Evolutionary conservation across 2,329 filamentous ascomycete species (phyloP), one percentile per base, ranked within the genome.

Genomic region (Exserohilum turcica): DNA sequence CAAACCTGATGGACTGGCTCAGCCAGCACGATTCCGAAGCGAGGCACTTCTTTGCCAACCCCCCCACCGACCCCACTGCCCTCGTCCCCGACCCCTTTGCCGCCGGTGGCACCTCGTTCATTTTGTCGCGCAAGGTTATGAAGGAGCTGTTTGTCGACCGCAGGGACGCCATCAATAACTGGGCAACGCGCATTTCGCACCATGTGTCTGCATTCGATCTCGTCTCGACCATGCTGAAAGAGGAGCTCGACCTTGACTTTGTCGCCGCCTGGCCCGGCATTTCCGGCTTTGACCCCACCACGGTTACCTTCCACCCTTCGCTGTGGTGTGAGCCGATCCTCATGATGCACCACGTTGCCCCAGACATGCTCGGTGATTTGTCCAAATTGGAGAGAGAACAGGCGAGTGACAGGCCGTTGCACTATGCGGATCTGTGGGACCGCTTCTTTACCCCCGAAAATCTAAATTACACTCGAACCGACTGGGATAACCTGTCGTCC

Each of bases 1-100:
- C 77, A 29, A 83, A 82, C 28, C 60, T 85, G 35, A 63, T 84
- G 13, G 70, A 76, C 19, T 86, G 82, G 81, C 74, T 86, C 18
- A 72, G 74, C 15, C 72, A 77, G 18, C 78, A 82, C 56, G 78
- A 86, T 63, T 59, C 78, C 2, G 67, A 65, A 2, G 66, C 80
- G 53, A 78, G 80, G 5, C 70, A 75, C 40, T 86, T 85, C 62
- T 76, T 84, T 28, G 83, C 81, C 33, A 81, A 80, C 28, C 61
- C 66, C 2, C 64, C 70, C 0, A 54, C 57, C 9, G 13, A 46
- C 2, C 18, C 6, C 12, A 50, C 10, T 50, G 61, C n/a, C n/a
- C 33, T 24, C 28, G 48, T 63, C 4, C 73, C 78, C 0, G 68
- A 81, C 12, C 50, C 61, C 2, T 84, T 84, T 63, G 80, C 77